phyloP scores from a whole-genome alignment of 177 flowering plant genomes.

The Vitis hybrid region DNA sequence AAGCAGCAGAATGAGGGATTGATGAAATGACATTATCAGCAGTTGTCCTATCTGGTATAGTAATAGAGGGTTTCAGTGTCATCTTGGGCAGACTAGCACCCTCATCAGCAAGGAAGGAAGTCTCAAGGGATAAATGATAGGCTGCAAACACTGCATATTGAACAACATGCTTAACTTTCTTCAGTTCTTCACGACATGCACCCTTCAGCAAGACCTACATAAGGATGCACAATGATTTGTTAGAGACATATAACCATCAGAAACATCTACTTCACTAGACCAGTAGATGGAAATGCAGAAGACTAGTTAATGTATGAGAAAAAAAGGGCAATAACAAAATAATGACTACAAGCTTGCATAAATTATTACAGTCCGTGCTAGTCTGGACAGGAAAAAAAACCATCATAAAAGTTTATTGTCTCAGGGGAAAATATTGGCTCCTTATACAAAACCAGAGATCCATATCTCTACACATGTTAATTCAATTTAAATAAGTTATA shows the following conservation, averaged over 20 bases:
- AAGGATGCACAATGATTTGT: not conserved
- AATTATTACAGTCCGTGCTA: too few species aligned
- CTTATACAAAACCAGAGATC: too few species aligned
- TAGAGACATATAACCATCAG: not conserved
- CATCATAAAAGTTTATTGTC: too few species aligned
- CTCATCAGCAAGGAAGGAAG: slow-evolving; percentile 97
- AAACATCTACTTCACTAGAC: not conserved
- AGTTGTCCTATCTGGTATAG: slow-evolving; percentile 32
- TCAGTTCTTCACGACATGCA: slow-evolving; percentile 61
- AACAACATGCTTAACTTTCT: slow-evolving; percentile 82
- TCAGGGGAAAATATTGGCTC: too few species aligned
- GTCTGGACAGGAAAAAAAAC: too few species aligned
- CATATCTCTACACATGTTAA: too few species aligned
- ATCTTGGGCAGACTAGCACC: slow-evolving; percentile 87
- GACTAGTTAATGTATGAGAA: too few species aligned
- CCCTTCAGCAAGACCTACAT: slow-evolving; percentile 82
- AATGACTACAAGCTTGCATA: too few species aligned
- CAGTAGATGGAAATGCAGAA: too few species aligned
- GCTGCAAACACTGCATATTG: slow-evolving; percentile 97
- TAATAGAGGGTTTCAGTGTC: slow-evolving; percentile 28
- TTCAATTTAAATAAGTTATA: too few species aligned
- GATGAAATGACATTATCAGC: slow-evolving; percentile 35
- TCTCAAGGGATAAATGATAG: slow-evolving; percentile 87
- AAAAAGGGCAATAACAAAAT: too few species aligned
- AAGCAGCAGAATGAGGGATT: slow-evolving; percentile 24